Evolutionary conservation across 768 basidiomycete species (phyloP), one percentile per base, ranked within the genome.

Genomic region (Calocera cornea): DNA sequence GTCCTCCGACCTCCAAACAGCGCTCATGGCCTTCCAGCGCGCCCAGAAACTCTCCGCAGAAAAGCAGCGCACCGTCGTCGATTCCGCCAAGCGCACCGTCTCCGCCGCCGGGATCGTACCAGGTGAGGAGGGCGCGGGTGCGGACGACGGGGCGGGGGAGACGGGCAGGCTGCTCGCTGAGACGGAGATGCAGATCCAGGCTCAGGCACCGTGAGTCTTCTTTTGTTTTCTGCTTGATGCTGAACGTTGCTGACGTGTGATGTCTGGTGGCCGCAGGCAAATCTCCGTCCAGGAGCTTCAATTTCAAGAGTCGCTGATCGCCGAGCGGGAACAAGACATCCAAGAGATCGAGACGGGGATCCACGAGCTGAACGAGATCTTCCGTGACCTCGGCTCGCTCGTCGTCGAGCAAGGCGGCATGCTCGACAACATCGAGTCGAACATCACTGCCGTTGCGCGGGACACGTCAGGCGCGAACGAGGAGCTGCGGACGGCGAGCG

Each of bases 321-420:
- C 89, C 65, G 97, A 99, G 74, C 88, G 97, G 19, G 95, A 99
- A 75, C 82, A 82, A 0, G 97, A 98, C 73, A 98, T 98, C 66
- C 85, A 90, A 64, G 94, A 97, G 74, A 99, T 99, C 65, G 97
- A 99, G 77, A 87, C 86, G 7, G 95, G 97, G 7, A 97, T 99
- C 66, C 92, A 95, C 73, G 95, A 99, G 76, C 78, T 99, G 54
- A 85, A 90, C 31, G 92, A 97, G 77, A 97, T 99, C 74, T 98
- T 99, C 82, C 85, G 90, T 64, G 95, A 98, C 77, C 79, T 99
- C 54, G 95, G 95, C 49, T 95, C 93, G 17, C 81, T 99, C 54
- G 95, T 99, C 1, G 85, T 87, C 68, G 92, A 97, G 75, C 97
- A 99, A 76, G 95, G 95, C 14, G 84, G 85, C 64, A 92, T 98